phyloP scores from a whole-genome alignment of 1,139 yeast genomes.

The Suhomyces bokatorum region DNA sequence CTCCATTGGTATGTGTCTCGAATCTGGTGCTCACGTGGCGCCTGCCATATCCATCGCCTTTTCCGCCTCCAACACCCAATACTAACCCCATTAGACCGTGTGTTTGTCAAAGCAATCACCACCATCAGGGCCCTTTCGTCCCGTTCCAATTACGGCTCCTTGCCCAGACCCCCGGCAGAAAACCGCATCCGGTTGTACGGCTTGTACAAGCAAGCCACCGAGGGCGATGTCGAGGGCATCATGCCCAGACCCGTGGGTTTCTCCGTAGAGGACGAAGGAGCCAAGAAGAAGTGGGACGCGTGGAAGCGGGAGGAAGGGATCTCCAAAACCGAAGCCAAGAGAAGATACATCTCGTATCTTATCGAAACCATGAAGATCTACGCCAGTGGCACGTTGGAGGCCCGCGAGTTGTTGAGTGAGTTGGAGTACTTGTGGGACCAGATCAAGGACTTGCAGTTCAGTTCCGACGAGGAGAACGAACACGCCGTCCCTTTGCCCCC shows the following conservation, averaged over 20 bases:
- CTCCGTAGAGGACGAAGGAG: slow-evolving; percentile 63
- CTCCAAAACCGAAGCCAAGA: slow-evolving; percentile 71
- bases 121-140: slow-evolving; percentile 75
- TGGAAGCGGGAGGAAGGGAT: slow-evolving; percentile 79
- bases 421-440: slow-evolving; percentile 76
- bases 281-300: slow-evolving; percentile 79
- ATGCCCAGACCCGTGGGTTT: slow-evolving; percentile 66
- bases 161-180: slow-evolving; percentile 81
- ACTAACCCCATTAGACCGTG: slow-evolving; percentile 52
- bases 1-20: slow-evolving; percentile 41
- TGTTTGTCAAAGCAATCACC: slow-evolving; percentile 76
- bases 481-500: slow-evolving; percentile 31
- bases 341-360: slow-evolving; percentile 63
- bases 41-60: too few species aligned
- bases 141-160: slow-evolving; percentile 64
- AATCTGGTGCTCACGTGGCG: background rate
- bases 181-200: slow-evolving; percentile 73
- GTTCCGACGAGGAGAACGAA: slow-evolving; percentile 32
- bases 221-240: slow-evolving; percentile 73
- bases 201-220: slow-evolving; percentile 84
- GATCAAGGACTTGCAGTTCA: slow-evolving; percentile 53
- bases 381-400: slow-evolving; percentile 68
- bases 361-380: slow-evolving; percentile 73
- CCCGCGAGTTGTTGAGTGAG: slow-evolving; percentile 64
- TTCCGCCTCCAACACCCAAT: background rate